Conservation (phyloP, 495 filamentous ascomycete species). For the Penicillium arizonense region DNA sequence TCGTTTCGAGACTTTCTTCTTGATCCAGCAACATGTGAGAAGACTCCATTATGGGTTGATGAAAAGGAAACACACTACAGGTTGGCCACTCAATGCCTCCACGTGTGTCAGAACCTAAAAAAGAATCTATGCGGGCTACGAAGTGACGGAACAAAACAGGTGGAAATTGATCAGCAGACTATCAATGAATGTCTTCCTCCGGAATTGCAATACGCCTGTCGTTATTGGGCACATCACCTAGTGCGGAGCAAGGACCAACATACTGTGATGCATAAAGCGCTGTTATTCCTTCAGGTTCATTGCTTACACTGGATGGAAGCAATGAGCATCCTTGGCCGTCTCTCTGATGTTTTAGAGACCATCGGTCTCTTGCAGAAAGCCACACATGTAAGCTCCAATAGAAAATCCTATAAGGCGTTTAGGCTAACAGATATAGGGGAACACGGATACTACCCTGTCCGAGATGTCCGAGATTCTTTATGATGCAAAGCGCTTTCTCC, state of each 20-base stretch:
- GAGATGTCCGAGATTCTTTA: constrained; percentile 15
- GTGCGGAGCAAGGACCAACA: not conserved
- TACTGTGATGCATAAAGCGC: not conserved
- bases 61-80: constrained; percentile 4
- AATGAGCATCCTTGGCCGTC: constrained; percentile 25
- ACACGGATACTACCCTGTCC: no score
- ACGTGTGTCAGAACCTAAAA: not conserved
- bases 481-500: constrained; percentile 35
- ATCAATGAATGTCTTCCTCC: constrained; percentile 25
- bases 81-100: not conserved
- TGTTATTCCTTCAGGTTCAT: not conserved
- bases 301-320: constrained; percentile 2
- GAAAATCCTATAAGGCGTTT: not conserved
- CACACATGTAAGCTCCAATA: not conserved
- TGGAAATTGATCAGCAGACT: constrained; percentile 16
- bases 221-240: constrained; percentile 29
- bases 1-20: constrained; percentile 28
- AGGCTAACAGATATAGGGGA: no score
- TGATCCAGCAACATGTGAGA: not conserved
- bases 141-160: constrained; percentile 13
- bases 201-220: constrained; percentile 40
- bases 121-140: constrained; percentile 36
- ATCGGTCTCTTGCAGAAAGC: not conserved
- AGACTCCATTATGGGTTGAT: constrained; percentile 26
- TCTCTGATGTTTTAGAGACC: not conserved